phyloP scores from a whole-genome alignment of 495 filamentous ascomycete species.

The Aspergillus panamensis region DNA sequence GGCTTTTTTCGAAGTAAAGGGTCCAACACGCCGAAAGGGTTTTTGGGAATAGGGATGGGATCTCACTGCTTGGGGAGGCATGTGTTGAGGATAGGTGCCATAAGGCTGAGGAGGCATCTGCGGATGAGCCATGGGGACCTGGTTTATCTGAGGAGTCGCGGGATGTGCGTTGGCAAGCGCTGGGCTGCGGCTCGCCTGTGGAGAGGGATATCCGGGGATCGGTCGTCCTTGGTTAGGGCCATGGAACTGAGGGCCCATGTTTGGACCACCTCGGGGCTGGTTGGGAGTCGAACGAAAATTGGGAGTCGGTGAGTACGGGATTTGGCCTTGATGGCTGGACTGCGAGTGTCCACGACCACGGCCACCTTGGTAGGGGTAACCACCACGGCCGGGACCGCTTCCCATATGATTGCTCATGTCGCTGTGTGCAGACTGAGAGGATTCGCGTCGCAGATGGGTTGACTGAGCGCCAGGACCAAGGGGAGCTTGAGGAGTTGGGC shows the following conservation, averaged over 20 bases:
- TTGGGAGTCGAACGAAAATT: constrained; percentile 58
- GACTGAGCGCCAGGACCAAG: constrained; percentile 60
- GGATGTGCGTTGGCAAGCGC: constrained; percentile 64
- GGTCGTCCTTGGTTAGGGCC: constrained; percentile 49
- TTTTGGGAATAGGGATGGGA: constrained; percentile 37
- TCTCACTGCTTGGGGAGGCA: constrained; percentile 66
- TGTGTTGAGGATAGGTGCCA: constrained; percentile 55
- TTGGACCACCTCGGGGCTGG: constrained; percentile 59
- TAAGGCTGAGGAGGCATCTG: constrained; percentile 56
- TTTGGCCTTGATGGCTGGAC: constrained; percentile 55
- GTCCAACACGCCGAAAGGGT: constrained; percentile 28
- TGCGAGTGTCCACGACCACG: constrained; percentile 67
- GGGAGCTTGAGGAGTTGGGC: constrained; percentile 56
- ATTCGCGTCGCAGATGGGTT: constrained; percentile 76
- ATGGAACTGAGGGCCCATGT: constrained; percentile 65
- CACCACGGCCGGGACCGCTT: constrained; percentile 52
- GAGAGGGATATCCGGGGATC: constrained; percentile 50
- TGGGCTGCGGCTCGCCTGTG: constrained; percentile 67
- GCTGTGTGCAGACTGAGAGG: constrained; percentile 73
- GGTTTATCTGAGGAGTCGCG: constrained; percentile 65
- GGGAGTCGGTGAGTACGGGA: constrained; percentile 62
- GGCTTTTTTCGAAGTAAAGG: constrained; percentile 15
- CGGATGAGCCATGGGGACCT: constrained; percentile 53
- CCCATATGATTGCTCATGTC: constrained; percentile 62
- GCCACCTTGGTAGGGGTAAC: constrained; percentile 54